Evolutionary conservation across 2,329 filamentous ascomycete species (phyloP).

Genomic region (Paecilomyces variotii): DNA sequence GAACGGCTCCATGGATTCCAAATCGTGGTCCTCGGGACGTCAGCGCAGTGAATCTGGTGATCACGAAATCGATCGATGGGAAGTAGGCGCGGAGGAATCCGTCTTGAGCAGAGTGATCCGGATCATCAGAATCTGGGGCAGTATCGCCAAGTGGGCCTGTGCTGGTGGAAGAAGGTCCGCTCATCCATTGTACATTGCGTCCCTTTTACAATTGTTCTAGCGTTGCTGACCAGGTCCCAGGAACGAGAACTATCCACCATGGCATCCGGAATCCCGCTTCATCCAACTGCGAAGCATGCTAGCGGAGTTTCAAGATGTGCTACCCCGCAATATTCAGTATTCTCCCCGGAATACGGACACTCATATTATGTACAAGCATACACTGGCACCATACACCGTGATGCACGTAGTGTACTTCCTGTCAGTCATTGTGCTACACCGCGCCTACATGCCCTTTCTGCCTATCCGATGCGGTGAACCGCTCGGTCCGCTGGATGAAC

Average conservation of each 20-base stretch:
- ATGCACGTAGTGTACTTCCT: constrained; percentile 49
- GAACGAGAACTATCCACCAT: constrained; percentile 44
- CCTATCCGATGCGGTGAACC: constrained; percentile 44
- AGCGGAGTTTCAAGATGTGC: constrained; percentile 41
- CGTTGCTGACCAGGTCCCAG: constrained; percentile 16
- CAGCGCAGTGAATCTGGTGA: constrained; percentile 31
- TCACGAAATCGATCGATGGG: constrained; percentile 43
- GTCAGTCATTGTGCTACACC: constrained; percentile 47
- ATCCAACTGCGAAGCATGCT: constrained; percentile 38
- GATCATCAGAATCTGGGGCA: constrained; percentile 48
- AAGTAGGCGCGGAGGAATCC: constrained; percentile 46
- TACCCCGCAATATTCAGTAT: constrained; percentile 46
- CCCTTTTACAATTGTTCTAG: neutral
- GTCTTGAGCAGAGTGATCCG: constrained; percentile 48
- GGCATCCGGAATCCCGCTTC: constrained; percentile 45
- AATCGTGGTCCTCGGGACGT: constrained; percentile 32
- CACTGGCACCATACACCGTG: constrained; percentile 45
- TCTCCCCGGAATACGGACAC: constrained; percentile 46
- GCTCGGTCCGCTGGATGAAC: constrained; percentile 46
- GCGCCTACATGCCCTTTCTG: constrained; percentile 49
- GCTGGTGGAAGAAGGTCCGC: constrained; percentile 44
- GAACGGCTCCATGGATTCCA: constrained; percentile 25
- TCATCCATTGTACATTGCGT: neutral
- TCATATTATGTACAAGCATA: constrained; percentile 45
- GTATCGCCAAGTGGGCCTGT: constrained; percentile 49